Base-by-base conservation (phyloP, 148 eudicot genomes). In the Hydrangea macrophylla region DNA sequence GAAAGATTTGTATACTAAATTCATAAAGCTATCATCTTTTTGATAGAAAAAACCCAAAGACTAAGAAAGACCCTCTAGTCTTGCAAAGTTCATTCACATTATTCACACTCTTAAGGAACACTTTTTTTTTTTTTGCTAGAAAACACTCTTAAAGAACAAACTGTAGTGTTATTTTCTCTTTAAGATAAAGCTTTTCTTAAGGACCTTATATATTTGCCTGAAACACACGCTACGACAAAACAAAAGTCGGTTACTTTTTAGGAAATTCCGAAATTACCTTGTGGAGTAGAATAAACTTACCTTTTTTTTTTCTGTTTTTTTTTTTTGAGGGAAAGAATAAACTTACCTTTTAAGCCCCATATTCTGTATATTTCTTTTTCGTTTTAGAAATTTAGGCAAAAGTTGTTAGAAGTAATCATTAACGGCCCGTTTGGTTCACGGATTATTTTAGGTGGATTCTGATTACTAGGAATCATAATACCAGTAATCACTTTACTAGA, bases 211-310 rank as follows among this genome's bases (percentile, higher is more conserved):
- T 31, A 50, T 39, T 56, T 25, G 60, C 60, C 59, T 31, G 6
- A 64, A 23, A 40, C 37, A 54, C 55, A 39, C 62, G 74, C 55
- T 40, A 39, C 39, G 18, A 56, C n/a, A 35, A 26, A n/a, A n/a
- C n/a, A 67, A 37, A 33, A 0, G 6, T 0, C n/a, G 25, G 36
- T 9, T 9, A 5, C 54, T 54, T 62, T 40, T 27, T 37, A 10
- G 64, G 65, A 73, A 30, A 66, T 48, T 65, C 65, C n/a, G n/a
- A n/a, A n/a, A n/a, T n/a, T n/a, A 66, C 65, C 60, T 58, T 22
- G 54, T 66, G 58, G 70, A 58, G 55, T 62, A 58, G 62, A 32
- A 60, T 62, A 18, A 39, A 54, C 53, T 37, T 48, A n/a, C n/a
- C n/a, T n/a, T n/a, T n/a, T n/a, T 31, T 32, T 27, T 33, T 33